These are phyloP conservation scores for Penicillium maclennaniae DNA, from an alignment of 495 filamentous ascomycete genomes.

Conservation along the genomic window DNA sequence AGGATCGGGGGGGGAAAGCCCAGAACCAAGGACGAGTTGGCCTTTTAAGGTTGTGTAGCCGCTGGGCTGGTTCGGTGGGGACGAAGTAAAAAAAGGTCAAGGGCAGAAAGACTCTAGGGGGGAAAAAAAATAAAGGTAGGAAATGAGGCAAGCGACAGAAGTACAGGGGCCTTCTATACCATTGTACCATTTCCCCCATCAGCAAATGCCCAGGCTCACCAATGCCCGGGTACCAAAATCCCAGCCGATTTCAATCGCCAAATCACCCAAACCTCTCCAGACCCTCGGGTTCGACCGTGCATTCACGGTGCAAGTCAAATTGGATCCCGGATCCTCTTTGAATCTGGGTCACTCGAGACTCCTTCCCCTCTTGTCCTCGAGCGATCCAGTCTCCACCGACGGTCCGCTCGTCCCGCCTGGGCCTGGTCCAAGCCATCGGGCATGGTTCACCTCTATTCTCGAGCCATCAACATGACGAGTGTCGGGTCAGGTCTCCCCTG, in stretches of 20 bases:
- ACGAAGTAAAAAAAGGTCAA: not conserved
- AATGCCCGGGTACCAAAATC: too few relatives aligned
- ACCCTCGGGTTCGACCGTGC: not conserved
- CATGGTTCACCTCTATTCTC: not conserved
- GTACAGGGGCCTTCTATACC: not conserved
- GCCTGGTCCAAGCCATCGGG: not conserved
- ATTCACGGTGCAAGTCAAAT: not conserved
- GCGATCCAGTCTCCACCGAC: not conserved
- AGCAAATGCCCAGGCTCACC: too few relatives aligned
- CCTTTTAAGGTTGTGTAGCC: slow-evolving; percentile 17
- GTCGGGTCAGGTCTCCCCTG: too few relatives aligned
- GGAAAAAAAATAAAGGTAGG: slow-evolving; percentile 6
- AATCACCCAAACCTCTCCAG: not conserved
- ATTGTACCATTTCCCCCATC: too few relatives aligned
- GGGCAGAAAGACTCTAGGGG: not conserved
- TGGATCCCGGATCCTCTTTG: not conserved
- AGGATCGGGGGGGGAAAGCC: not conserved
- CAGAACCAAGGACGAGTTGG: slow-evolving; percentile 1
- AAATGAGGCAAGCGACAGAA: slow-evolving; percentile 5
- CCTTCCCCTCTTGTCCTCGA: not conserved
- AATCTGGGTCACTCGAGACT: not conserved
- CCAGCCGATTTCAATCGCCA: too few relatives aligned
- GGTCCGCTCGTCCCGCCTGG: not conserved
- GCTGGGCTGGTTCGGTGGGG: slow-evolving; percentile 2
- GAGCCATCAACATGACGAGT: not conserved